Percentiles rank a stretch among this genome's conserved stretches.
phyloP scores from a whole-genome alignment of 306 rosid species.

The Dicorynia guianensis region DNA sequence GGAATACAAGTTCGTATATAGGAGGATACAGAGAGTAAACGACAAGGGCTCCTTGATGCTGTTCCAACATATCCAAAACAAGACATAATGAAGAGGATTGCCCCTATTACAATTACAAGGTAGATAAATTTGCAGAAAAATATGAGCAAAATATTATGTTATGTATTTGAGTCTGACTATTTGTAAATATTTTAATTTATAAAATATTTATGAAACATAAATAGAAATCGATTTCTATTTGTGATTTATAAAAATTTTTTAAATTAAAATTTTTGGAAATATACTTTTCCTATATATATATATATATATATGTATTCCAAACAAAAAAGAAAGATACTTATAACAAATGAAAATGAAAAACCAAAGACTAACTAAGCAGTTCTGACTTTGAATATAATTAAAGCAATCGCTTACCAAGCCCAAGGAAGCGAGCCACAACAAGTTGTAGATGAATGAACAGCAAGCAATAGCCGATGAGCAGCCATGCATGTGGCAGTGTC shows the following conservation, averaged over 20 bases:
- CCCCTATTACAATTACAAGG: constrained; percentile 40
- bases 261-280: too few species aligned
- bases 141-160: not conserved
- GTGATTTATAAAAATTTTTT: too few species aligned
- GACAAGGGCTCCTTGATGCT: constrained; percentile 38
- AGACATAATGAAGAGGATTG: constrained; percentile 32
- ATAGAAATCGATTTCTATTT: too few species aligned
- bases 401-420: constrained; percentile 9
- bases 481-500: not conserved
- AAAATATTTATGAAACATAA: too few species aligned
- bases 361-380: too few species aligned
- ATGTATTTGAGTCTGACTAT: too few species aligned
- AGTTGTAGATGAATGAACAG: not conserved
- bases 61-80: constrained; percentile 37
- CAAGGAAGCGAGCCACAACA: constrained; percentile 3
- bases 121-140: constrained; percentile 42
- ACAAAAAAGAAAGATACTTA: too few species aligned
- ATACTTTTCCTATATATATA: too few species aligned
- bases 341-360: not conserved
- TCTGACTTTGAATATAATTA: not conserved
- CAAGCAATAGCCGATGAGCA: constrained; percentile 20
- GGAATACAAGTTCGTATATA: not conserved
- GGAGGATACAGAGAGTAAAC: constrained; percentile 45
- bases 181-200: too few species aligned
- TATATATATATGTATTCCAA: too few species aligned